These are phyloP conservation scores for Scedosporium boydii DNA, from an alignment of 2,329 filamentous ascomycete genomes.

Conservation along the genomic window DNA sequence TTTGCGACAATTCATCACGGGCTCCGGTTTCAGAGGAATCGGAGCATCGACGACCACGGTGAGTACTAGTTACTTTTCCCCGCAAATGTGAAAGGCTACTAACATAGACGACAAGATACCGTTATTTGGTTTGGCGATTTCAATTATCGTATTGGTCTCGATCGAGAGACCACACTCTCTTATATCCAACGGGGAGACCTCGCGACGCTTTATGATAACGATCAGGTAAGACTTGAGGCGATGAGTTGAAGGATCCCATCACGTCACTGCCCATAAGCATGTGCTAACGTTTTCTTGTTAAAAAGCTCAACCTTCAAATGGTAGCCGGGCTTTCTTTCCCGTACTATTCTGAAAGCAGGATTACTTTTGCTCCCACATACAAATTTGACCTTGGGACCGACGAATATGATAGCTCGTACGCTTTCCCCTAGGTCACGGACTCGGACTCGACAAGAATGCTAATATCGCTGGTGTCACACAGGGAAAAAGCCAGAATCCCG, in stretches of 20 bases:
- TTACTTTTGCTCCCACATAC: slow-evolving; percentile 88
- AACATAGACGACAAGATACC: slow-evolving; percentile 35
- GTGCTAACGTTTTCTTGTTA: neutral
- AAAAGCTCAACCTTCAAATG: slow-evolving; percentile 87
- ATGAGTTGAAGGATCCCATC: neutral
- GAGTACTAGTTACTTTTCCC: slow-evolving; percentile 11
- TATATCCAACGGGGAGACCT: slow-evolving; percentile 66
- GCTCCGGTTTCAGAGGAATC: slow-evolving; percentile 80
- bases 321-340: slow-evolving; percentile 81
- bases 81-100: slow-evolving; percentile 12
- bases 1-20: slow-evolving; percentile 84
- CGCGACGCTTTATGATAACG: slow-evolving; percentile 77
- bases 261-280: neutral
- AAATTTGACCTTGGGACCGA: slow-evolving; percentile 88
- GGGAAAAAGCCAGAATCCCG: slow-evolving; percentile 86
- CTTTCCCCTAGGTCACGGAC: slow-evolving; percentile 8
- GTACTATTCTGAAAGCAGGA: slow-evolving; percentile 82
- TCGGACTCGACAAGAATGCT: too few species aligned
- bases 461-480: slow-evolving; percentile 18
- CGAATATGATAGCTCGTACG: slow-evolving; percentile 81
- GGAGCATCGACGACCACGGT: slow-evolving; percentile 86
- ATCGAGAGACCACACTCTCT: slow-evolving; percentile 65
- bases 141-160: slow-evolving; percentile 90
- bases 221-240: slow-evolving; percentile 49
- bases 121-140: slow-evolving; percentile 97